phyloP scores from a whole-genome alignment of 768 basidiomycete genomes.

The Multifurca ochricompacta region DNA sequence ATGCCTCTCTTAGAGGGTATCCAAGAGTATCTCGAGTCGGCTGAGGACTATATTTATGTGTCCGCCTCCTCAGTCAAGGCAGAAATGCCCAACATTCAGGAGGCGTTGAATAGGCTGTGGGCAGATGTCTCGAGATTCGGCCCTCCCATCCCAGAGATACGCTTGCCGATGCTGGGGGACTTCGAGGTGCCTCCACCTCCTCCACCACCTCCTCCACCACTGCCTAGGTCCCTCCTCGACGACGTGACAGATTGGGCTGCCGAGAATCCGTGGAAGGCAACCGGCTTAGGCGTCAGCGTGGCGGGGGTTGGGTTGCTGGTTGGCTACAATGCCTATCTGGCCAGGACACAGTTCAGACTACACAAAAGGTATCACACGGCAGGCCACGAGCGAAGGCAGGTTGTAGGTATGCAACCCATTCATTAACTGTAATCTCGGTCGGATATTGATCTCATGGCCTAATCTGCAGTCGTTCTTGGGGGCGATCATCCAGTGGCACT shows the following conservation, averaged over 20 bases:
- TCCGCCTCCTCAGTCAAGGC: constrained; percentile 49
- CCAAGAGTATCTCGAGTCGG: constrained; percentile 40
- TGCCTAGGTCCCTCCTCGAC: constrained; percentile 38
- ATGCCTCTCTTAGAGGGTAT: constrained; percentile 19
- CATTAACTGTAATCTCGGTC: constrained; percentile 1
- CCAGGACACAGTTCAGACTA: constrained; percentile 22
- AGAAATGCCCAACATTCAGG: constrained; percentile 55
- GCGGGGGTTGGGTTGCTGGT: constrained; percentile 56
- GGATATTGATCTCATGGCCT: constrained; percentile 8
- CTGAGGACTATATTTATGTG: constrained; percentile 60
- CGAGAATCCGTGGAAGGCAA: constrained; percentile 54
- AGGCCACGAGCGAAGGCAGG: constrained; percentile 36
- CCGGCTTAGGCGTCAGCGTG: constrained; percentile 46
- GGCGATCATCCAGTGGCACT: constrained; percentile 67
- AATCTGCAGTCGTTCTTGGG: constrained; percentile 61
- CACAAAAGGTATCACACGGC: constrained; percentile 23
- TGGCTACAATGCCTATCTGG: constrained; percentile 38
- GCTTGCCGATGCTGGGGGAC: constrained; percentile 56
- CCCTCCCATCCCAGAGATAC: constrained; percentile 41
- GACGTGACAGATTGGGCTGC: constrained; percentile 44
- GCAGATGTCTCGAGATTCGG: constrained; percentile 76
- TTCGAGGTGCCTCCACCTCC: constrained; percentile 70
- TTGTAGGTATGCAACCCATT: constrained; percentile 39
- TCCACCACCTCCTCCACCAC: constrained; percentile 37
- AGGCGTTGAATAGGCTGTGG: constrained; percentile 64